These are phyloP conservation scores for Termitomyces bulborhizus DNA, from an alignment of 768 basidiomycete genomes.

Conservation along the genomic window DNA sequence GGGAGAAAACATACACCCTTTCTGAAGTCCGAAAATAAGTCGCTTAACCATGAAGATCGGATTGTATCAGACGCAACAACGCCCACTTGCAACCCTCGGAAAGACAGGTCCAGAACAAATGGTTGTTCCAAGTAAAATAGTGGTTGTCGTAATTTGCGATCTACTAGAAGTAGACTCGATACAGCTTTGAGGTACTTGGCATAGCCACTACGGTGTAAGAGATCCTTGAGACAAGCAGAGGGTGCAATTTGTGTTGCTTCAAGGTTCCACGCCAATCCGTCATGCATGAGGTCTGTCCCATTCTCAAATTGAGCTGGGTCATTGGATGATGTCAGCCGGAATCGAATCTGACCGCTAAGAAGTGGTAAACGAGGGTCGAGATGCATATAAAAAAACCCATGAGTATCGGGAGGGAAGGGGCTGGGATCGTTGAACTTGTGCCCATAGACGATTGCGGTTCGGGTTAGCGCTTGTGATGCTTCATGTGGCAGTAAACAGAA, in stretches of 20 bases:
- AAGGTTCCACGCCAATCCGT: background rate
- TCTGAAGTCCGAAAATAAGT: background rate
- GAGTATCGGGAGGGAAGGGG: background rate
- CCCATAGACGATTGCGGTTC: too few species aligned
- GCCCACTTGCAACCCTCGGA: background rate
- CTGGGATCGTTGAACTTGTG: too few species aligned
- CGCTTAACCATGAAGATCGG: too few species aligned
- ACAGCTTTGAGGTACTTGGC: background rate
- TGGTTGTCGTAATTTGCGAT: too few species aligned
- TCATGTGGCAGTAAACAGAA: background rate
- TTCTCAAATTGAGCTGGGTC: too few species aligned
- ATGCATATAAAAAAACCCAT: too few species aligned
- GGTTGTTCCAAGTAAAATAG: conserved; percentile 3
- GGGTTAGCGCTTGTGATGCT: too few species aligned
- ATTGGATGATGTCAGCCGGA: too few species aligned
- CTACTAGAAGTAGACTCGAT: background rate
- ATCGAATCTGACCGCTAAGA: too few species aligned
- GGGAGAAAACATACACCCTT: background rate
- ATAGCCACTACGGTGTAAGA: background rate
- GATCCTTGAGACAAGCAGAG: background rate
- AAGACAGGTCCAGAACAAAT: background rate
- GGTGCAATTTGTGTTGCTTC: background rate
- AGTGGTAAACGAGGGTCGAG: too few species aligned
- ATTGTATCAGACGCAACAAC: too few species aligned
- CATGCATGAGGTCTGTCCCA: background rate